Conservation (phyloP, 176 grass and related monocot species). For the maize (Zea mays) region DNA sequence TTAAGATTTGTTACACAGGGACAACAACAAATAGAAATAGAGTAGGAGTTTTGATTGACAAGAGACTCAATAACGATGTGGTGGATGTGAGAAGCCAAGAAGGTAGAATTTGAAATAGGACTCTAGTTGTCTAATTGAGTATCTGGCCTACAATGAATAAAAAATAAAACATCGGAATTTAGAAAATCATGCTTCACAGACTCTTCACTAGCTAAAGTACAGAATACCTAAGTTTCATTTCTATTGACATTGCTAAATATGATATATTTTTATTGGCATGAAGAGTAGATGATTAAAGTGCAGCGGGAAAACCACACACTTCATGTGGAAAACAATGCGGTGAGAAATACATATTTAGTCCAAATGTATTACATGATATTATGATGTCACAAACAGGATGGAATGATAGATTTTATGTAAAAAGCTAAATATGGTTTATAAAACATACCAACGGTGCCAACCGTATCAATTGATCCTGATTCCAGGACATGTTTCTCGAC, state of each 20-base stretch:
- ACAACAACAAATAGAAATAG: too few species aligned
- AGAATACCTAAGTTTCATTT: constrained; percentile 15
- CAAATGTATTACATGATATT: not conserved
- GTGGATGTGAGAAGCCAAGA: too few species aligned
- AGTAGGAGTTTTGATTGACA: too few species aligned
- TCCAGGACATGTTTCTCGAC: constrained; percentile 90
- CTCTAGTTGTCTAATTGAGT: not conserved
- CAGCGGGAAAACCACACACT: not conserved
- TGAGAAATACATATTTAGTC: not conserved
- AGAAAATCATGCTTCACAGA: not conserved
- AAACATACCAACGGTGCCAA: constrained; percentile 82
- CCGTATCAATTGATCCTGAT: constrained; percentile 90
- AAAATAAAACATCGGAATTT: not conserved
- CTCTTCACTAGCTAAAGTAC: constrained; percentile 4
- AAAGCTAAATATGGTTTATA: constrained; percentile 15
- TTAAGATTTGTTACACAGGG: too few species aligned
- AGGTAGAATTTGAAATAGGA: not conserved
- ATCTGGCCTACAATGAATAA: not conserved
- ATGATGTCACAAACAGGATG: constrained; percentile 9
- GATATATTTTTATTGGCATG: not conserved
- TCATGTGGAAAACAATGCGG: constrained; percentile 17
- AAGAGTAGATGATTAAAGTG: not conserved
- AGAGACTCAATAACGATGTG: too few species aligned
- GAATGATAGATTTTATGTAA: not conserved
- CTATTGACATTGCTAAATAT: constrained; percentile 9